These are phyloP conservation scores for Bretschneidera sinensis DNA, from an alignment of 345 rosid species.

Conservation along the genomic window DNA sequence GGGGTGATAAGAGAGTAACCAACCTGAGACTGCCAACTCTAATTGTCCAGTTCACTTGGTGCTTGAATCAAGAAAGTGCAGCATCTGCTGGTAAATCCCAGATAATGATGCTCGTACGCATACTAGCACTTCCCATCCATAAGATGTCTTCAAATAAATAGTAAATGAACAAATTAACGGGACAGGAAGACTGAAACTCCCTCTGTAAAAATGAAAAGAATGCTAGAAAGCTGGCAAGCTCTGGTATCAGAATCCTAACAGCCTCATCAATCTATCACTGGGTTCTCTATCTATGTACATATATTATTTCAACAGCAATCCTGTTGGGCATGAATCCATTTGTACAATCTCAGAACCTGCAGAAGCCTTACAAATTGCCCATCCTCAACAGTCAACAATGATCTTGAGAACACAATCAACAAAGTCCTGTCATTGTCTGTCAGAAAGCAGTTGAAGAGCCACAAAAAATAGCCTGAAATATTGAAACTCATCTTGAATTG, in stretches of 20 bases:
- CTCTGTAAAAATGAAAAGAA: not conserved
- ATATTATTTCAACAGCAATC: conserved; percentile 23
- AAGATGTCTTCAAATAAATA: conserved; percentile 16
- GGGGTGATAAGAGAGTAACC: not conserved
- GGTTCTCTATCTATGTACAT: conserved; percentile 20
- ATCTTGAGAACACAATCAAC: conserved; percentile 17
- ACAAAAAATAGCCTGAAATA: conserved; percentile 15
- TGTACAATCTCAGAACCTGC: conserved; percentile 14
- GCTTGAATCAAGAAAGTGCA: conserved; percentile 14
- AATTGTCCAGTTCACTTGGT: not conserved
- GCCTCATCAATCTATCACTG: conserved; percentile 9
- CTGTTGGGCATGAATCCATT: conserved; percentile 13
- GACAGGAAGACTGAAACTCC: conserved; percentile 13
- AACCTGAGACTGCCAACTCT: conserved; percentile 30
- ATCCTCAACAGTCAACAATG: conserved; percentile 11
- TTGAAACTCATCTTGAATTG: conserved; percentile 17
- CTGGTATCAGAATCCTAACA: conserved; percentile 19
- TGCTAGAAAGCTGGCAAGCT: conserved; percentile 13
- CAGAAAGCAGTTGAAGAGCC: conserved; percentile 26
- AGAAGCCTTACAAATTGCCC: conserved; percentile 11
- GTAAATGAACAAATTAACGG: conserved; percentile 14
- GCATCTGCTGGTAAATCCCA: not conserved
- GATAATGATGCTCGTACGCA: conserved; percentile 8
- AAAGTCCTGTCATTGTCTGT: not conserved
- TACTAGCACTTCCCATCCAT: conserved; percentile 13